Base-by-base conservation (phyloP, 129 eudicot species). In the Pulicaria dysenterica region DNA sequence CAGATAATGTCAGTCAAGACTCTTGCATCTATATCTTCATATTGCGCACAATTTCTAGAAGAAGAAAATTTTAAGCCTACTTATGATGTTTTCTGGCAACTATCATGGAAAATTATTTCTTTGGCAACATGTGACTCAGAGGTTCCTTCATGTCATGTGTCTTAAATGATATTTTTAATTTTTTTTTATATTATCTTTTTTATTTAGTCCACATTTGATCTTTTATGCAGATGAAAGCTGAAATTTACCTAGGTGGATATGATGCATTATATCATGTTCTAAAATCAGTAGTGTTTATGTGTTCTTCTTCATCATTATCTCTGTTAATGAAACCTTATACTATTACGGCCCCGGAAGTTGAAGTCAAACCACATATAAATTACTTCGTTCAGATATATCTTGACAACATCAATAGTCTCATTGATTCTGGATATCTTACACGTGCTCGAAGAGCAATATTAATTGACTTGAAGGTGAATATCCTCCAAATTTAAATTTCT, bases 401-500 rank as follows among this genome's bases (percentile, higher is more conserved):
- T 15, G 77, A 69, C 36, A 79, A 84, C 72, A 81, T 95, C 70
- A 88, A 90, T 64, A 64, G 72, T 67, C 65, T 88, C 67, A 85
- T 95, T 74, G 93, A 85, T 0, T 79, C 74, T 36, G 96, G 87
- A 72, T 73, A 56, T 54, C 83, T 95, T 83, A 84, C 82, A 13
- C 88, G 96, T 57, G 69, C 89, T 56, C 84, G 99, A 34, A 76
- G 91, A 74, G 99, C 99, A 67, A 75, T 90, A 63, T 81, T 95
- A 75, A 86, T 95, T 78, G 90, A 85, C 67, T 95, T 89, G 96
- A 95, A 95, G 98, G 98, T 92, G 49, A 70, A 61, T 62, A 24
- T 51, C 12, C 50, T 24, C n/a, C 8, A 7, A 56, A 67, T 19
- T 36, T 3, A 8, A 57, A 46, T 55, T 45, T 15, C n/a, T 37